These are phyloP conservation scores for Sphagnum magellanicum DNA, from an alignment of 228 moss, liverwort and hornwort genomes.

Conservation along the genomic window DNA sequence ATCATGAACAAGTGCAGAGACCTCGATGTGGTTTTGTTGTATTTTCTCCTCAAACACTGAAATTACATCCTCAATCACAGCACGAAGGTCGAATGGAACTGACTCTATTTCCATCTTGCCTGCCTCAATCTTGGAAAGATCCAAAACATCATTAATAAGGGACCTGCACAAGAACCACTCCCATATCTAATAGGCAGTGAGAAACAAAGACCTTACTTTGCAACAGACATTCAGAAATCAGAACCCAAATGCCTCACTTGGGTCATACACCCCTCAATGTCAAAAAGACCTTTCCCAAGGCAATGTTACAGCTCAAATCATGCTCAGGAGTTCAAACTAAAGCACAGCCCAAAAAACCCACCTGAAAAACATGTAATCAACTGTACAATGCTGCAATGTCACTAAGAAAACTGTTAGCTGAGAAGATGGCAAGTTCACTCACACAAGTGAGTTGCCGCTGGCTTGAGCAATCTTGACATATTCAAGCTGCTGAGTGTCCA, in stretches of 20 bases:
- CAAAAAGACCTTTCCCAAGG: too few relatives aligned
- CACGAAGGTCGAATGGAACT: slow-evolving; percentile 28
- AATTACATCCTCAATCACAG: slow-evolving; percentile 33
- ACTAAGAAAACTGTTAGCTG: too few relatives aligned
- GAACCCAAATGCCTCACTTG: too few relatives aligned
- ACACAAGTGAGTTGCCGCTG: background rate
- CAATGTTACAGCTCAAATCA: too few relatives aligned
- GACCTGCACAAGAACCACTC: slow-evolving; percentile 4
- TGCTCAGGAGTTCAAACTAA: too few relatives aligned
- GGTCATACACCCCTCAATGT: too few relatives aligned
- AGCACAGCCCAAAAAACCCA: too few relatives aligned
- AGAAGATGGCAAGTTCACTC: background rate
- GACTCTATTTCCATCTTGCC: slow-evolving; percentile 46
- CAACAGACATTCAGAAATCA: too few relatives aligned
- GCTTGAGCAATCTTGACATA: background rate
- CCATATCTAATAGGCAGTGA: too few relatives aligned
- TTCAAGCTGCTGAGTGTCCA: background rate
- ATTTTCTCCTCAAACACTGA: slow-evolving; percentile 38
- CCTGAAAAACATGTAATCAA: too few relatives aligned
- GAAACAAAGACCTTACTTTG: too few relatives aligned
- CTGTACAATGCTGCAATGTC: too few relatives aligned
- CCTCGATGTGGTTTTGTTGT: slow-evolving; percentile 41
- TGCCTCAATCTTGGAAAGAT: slow-evolving; percentile 50
- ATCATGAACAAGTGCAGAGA: slow-evolving; percentile 37
- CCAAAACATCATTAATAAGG: slow-evolving; percentile 42